Base-by-base conservation (phyloP, 768 basidiomycete genomes). In the Leccinum rimulosum region DNA sequence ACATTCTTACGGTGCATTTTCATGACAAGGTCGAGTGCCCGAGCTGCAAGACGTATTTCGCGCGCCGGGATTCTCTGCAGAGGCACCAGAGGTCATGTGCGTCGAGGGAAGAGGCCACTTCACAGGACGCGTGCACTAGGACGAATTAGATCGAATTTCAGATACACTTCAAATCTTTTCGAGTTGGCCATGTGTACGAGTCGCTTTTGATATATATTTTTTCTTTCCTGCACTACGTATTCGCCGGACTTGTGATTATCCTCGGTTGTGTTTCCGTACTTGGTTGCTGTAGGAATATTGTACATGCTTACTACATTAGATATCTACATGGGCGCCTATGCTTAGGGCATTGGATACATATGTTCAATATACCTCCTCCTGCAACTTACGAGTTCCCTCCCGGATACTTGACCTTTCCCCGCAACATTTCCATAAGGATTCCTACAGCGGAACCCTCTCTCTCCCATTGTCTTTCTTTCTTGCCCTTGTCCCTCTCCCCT, bases 391-490 rank as follows among this genome's bases (percentile, higher is more conserved):
- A 54, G 6, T 57, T 65, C 47, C 61, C 65, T 52, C 67, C 67
- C 10, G 67, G 51, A 59, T 71, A 67, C 35, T 47, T 68, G 30
- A 64, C 51, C 50, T 55, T 68, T n/a, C 67, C 73, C 61, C 63
- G 67, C 2, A 74, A 60, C 28, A 68, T 66, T 14, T 70, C 74
- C 65, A 71, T 73, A 48, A 75, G 59, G 22, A 72, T 55, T 30
- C 65, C 68, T 15, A 70, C 60, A 28, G 74, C 70, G 3, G 70
- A 72, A 25, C 71, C 62, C 17, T 73, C 69, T 25, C 58, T 61
- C 28, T 67, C 68, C 15, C 60, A 58, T 51, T 61, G 57, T 57
- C 58, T 61, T 25, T 66, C 68, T 30, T 63, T 61, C 55, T 65
- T 62, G 35, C 35, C 52, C 50, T 61, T 66, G 2, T 67, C 65